These are phyloP conservation scores for Serendipita vermifera DNA, from an alignment of 768 basidiomycete species.

Conservation along the genomic window DNA sequence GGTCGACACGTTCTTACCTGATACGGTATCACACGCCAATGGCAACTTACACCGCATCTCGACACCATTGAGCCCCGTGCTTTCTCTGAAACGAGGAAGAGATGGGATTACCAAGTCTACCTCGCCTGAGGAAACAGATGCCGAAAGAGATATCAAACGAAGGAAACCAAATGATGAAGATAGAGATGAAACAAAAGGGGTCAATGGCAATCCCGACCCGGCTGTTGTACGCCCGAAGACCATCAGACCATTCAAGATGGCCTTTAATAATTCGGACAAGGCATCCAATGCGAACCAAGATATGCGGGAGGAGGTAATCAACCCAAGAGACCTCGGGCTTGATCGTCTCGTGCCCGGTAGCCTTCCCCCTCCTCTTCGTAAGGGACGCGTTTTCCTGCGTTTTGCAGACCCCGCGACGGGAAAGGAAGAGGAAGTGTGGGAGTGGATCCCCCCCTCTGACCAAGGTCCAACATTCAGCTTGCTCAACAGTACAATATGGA, in stretches of 20 bases:
- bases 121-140: neutral
- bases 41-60: neutral
- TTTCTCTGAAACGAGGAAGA: neutral
- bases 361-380: neutral
- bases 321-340: neutral
- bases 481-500: neutral
- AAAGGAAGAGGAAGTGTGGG: neutral
- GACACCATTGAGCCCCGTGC: neutral
- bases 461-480: neutral
- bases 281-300: too few species aligned
- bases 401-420: neutral
- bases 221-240: too few species aligned
- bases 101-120: neutral
- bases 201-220: too few species aligned
- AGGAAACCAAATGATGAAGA: neutral
- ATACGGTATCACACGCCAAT: neutral
- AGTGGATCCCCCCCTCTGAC: conserved; percentile 7
- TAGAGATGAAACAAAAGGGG: too few species aligned
- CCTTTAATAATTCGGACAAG: too few species aligned
- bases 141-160: neutral
- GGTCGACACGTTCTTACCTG: neutral
- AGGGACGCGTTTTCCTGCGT: neutral
- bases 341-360: neutral
- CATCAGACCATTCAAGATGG: too few species aligned
- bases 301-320: neutral